Conservation (phyloP, 192 early-diverging fungal species). For the Linnemannia exigua region DNA sequence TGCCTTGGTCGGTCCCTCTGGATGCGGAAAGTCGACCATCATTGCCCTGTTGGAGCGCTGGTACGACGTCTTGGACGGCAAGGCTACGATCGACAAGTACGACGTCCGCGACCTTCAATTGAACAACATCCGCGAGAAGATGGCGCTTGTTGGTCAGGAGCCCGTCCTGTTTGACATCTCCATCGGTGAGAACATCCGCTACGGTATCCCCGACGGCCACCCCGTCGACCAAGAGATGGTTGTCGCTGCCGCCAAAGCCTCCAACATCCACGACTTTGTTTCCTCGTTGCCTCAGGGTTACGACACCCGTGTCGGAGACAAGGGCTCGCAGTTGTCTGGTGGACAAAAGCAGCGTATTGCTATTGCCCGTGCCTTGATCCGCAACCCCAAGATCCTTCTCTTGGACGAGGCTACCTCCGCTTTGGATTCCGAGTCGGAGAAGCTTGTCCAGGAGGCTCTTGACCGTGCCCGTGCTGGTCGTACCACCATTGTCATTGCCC, state of each 20-base stretch:
- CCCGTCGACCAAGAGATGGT: slow-evolving; percentile 61
- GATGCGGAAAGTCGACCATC: slow-evolving; percentile 80
- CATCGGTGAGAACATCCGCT: slow-evolving; percentile 71
- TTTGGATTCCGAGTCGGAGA: slow-evolving; percentile 86
- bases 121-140: slow-evolving; percentile 69
- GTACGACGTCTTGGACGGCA: slow-evolving; percentile 64
- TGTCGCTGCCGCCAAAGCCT: slow-evolving; percentile 61
- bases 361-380: slow-evolving; percentile 78
- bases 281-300: slow-evolving; percentile 67
- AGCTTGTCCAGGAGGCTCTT: slow-evolving; percentile 83
- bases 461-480: slow-evolving; percentile 77
- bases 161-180: slow-evolving; percentile 73
- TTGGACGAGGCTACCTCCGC: slow-evolving; percentile 91
- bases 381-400: slow-evolving; percentile 78
- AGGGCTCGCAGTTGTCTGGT: slow-evolving; percentile 72
- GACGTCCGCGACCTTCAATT: slow-evolving; percentile 74
- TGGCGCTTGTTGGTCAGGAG: slow-evolving; percentile 85
- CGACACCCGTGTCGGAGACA: slow-evolving; percentile 73
- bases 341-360: slow-evolving; percentile 82
- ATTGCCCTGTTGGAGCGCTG: slow-evolving; percentile 59
- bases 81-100: slow-evolving; percentile 71
- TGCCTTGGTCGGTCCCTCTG: slow-evolving; percentile 86
- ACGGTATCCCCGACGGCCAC: slow-evolving; percentile 65
- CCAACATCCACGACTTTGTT: slow-evolving; percentile 72
- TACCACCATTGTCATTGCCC: slow-evolving; percentile 84